A percentile compares a stretch with the other conserved stretches of the same genome.
Conservation (phyloP, 2,329 filamentous ascomycete species). For the Xylariales sp. region DNA sequence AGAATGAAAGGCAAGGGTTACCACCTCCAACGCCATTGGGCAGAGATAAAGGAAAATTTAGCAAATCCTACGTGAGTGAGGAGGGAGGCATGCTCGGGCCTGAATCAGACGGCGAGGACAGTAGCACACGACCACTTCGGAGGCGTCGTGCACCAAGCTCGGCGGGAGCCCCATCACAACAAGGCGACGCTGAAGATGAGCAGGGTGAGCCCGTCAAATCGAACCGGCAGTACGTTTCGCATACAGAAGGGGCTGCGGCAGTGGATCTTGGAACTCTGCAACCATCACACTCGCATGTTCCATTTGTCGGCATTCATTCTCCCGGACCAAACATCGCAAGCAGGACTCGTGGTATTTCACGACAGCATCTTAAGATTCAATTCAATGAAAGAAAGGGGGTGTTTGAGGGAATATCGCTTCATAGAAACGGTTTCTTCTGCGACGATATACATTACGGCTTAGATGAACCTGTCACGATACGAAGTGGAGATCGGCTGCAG, state of each 20-base stretch:
- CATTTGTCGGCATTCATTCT: slow-evolving; percentile 70
- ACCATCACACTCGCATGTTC: slow-evolving; percentile 57
- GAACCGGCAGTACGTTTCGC: slow-evolving; percentile 56
- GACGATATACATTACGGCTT: slow-evolving; percentile 51
- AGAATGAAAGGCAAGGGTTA: slow-evolving; percentile 43
- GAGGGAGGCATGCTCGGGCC: slow-evolving; percentile 65
- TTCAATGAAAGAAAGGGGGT: slow-evolving; percentile 60
- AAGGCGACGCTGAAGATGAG: slow-evolving; percentile 32
- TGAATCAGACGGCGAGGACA: slow-evolving; percentile 53
- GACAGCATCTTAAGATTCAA: slow-evolving; percentile 67
- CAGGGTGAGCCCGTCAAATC: slow-evolving; percentile 43
- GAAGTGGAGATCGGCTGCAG: slow-evolving; percentile 63
- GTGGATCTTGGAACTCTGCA: slow-evolving; percentile 57
- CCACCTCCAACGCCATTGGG: slow-evolving; percentile 47
- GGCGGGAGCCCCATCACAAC: slow-evolving; percentile 34
- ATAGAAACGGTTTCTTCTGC: slow-evolving; percentile 66
- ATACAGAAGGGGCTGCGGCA: slow-evolving; percentile 54
- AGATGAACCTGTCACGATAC: slow-evolving; percentile 51
- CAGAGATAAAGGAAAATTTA: slow-evolving; percentile 50
- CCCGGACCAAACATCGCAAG: slow-evolving; percentile 55
- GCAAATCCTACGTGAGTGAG: slow-evolving; percentile 64
- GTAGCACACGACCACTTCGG: slow-evolving; percentile 35
- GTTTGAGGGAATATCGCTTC: slow-evolving; percentile 60
- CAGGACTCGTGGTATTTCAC: slow-evolving; percentile 69
- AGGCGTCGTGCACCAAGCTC: slow-evolving; percentile 44